Evolutionary conservation across 2,329 filamentous ascomycete genomes (phyloP), one percentile per base, ranked within the genome.

Genomic region (Trichoderma sp.): DNA sequence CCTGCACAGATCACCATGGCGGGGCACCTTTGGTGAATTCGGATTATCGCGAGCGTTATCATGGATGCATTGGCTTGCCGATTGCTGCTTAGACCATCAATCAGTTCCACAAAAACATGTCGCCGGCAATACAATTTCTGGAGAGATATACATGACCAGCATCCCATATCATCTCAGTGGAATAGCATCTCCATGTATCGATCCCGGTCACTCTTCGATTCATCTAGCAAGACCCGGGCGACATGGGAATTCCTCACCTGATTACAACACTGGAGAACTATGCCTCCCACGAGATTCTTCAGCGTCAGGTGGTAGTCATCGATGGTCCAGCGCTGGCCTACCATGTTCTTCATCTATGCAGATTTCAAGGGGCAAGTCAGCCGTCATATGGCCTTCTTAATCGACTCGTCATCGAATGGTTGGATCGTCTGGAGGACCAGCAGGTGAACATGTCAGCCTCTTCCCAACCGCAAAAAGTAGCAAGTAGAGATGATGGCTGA

Each of bases 281-380:
- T 74, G 83, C 84, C 2, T 76, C 79, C 32, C 73, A 78, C 19
- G 76, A 76, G 8, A 71, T 75, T 12, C 77, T 91, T 2, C 72
- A 76, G 45, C 76, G 78, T 29, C 74, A 81, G 45, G 73, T 73
- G 6, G 78, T 85, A 22, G 83, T 87, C 53, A 87, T 97, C 67
- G 93, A 97, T 75, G 93, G 93, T 0, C 93, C 93, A 5, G 89
- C 88, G 2, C 80, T 97, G 29, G 91, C 92, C 1, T 91, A 94
- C 76, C 86, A 92, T 76, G 81, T 94, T 48, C 88, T 91, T 69
- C 81, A 87, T 60, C 78, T 87, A 19, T 84, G 88, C 67, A 79
- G 77, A 22, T 78, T 77, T 45, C 84, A 83, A 73, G 81, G 83
- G 58, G 79, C 86, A 45, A 82, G 86, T 13, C 81, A 86, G 34